Conservation (phyloP, 805 yeast species). For the Lipomyces orientalis region DNA sequence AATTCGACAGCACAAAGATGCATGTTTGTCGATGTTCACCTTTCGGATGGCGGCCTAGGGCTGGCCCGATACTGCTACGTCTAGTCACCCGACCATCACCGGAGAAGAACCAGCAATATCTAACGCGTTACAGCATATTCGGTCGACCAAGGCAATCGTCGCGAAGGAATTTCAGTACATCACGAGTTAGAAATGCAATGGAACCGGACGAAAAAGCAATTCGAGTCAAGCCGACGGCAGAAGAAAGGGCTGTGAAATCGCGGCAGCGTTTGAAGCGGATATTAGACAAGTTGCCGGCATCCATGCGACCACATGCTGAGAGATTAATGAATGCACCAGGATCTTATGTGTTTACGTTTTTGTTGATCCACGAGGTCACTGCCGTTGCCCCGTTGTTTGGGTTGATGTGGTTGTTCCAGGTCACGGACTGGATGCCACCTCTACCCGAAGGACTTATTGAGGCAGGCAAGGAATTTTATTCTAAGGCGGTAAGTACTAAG, state of each 20-base stretch:
- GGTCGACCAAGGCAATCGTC: neutral
- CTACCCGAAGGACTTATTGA: conserved; percentile 64
- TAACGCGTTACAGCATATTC: neutral
- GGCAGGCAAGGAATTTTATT: conserved; percentile 64
- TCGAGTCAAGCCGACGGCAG: conserved; percentile 10
- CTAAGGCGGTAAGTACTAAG: conserved; percentile 51
- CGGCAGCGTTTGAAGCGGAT: conserved; percentile 10
- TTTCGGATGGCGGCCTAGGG: neutral
- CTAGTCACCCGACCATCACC: neutral
- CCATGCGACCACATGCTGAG: conserved; percentile 57
- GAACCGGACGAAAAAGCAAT: conserved; percentile 21
- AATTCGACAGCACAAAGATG: neutral
- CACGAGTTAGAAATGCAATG: conserved; percentile 15
- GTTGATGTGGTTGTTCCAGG: conserved; percentile 69
- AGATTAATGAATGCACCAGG: conserved; percentile 62
- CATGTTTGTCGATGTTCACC: neutral
- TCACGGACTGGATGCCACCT: conserved; percentile 57
- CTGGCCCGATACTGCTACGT: neutral
- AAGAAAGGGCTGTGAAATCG: conserved; percentile 1
- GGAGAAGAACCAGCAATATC: neutral
- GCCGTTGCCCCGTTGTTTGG: conserved; percentile 75
- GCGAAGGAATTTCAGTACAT: neutral
- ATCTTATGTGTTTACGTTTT: conserved; percentile 65
- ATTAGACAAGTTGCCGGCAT: conserved; percentile 51
- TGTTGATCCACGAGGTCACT: conserved; percentile 73